Evolutionary conservation across 2,329 filamentous ascomycete genomes (phyloP).

Genomic region (Pseudopyrenochaeta lycopersici): DNA sequence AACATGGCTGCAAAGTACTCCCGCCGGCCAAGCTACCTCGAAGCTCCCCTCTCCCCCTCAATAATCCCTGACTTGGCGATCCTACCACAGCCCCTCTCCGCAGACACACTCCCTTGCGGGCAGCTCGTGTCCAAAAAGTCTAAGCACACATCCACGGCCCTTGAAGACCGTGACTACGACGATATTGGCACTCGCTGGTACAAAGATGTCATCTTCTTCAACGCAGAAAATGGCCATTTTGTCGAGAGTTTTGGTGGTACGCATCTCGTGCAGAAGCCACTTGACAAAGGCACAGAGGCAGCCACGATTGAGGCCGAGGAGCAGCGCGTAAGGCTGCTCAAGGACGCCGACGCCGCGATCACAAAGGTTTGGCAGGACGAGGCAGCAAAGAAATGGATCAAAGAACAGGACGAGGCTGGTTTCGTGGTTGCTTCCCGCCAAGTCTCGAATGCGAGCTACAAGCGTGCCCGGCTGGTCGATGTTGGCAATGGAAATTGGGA

Average conservation of each 20-base stretch:
- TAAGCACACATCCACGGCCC: slow-evolving; percentile 35
- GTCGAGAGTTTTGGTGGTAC: slow-evolving; percentile 41
- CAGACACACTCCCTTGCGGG: slow-evolving; percentile 37
- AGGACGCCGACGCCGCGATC: slow-evolving; percentile 37
- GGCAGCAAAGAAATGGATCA: slow-evolving; percentile 36
- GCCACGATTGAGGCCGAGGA: slow-evolving; percentile 47
- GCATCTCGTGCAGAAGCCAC: slow-evolving; percentile 39
- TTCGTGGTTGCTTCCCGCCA: slow-evolving; percentile 42
- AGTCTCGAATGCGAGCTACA: slow-evolving; percentile 47
- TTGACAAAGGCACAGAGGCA: slow-evolving; percentile 34
- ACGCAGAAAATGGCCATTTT: slow-evolving; percentile 32
- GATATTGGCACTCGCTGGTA: slow-evolving; percentile 47
- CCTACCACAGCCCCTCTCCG: slow-evolving; percentile 40
- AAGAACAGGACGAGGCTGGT: slow-evolving; percentile 39
- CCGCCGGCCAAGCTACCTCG: slow-evolving; percentile 35
- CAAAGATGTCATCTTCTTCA: slow-evolving; percentile 47
- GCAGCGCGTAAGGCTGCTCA: slow-evolving; percentile 42
- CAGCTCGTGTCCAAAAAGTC: slow-evolving; percentile 43
- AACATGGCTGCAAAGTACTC: slow-evolving; percentile 39
- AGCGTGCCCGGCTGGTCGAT: slow-evolving; percentile 43
- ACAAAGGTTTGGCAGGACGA: slow-evolving; percentile 37
- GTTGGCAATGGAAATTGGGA: slow-evolving; percentile 41
- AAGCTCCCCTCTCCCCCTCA: slow-evolving; percentile 40
- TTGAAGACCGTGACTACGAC: slow-evolving; percentile 47
- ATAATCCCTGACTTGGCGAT: slow-evolving; percentile 43